These are phyloP conservation scores for Sordariomycetes sp. DNA, from an alignment of 2,329 filamentous ascomycete genomes.

Conservation along the genomic window DNA sequence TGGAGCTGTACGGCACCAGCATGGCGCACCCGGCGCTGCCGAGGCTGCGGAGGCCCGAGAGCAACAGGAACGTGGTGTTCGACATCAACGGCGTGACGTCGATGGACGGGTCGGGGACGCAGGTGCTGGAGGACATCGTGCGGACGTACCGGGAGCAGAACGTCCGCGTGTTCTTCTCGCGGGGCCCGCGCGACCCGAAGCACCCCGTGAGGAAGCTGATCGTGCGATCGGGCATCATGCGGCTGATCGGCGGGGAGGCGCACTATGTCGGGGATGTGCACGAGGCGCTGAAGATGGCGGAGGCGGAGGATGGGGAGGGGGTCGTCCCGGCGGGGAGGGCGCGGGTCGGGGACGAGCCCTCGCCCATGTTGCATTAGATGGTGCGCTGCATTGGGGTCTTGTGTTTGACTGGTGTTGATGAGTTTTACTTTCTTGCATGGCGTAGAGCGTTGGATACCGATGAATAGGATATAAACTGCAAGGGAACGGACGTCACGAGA, in stretches of 20 bases:
- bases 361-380: background rate
- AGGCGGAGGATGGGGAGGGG: conserved; percentile 48
- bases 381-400: background rate
- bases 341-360: background rate
- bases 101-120: conserved; percentile 85
- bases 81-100: conserved; percentile 96
- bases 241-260: conserved; percentile 62
- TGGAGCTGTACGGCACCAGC: conserved; percentile 85
- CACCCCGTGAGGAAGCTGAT: conserved; percentile 62
- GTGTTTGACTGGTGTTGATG: background rate
- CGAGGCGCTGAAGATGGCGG: conserved; percentile 72
- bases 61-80: conserved; percentile 89
- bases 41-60: conserved; percentile 62
- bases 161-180: conserved; percentile 66
- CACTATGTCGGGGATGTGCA: conserved; percentile 79
- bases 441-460: background rate
- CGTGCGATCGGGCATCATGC: conserved; percentile 72
- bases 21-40: conserved; percentile 81
- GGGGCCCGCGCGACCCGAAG: conserved; percentile 34
- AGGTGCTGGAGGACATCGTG: conserved; percentile 87
- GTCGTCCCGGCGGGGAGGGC: background rate
- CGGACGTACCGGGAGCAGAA: conserved; percentile 64
- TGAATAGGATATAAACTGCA: too few species aligned
- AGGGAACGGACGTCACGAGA: too few species aligned
- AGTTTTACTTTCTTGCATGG: background rate